These are phyloP conservation scores for Fomitopsis pinicola DNA, from an alignment of 1,284 basidiomycete genomes.

Conservation along the genomic window DNA sequence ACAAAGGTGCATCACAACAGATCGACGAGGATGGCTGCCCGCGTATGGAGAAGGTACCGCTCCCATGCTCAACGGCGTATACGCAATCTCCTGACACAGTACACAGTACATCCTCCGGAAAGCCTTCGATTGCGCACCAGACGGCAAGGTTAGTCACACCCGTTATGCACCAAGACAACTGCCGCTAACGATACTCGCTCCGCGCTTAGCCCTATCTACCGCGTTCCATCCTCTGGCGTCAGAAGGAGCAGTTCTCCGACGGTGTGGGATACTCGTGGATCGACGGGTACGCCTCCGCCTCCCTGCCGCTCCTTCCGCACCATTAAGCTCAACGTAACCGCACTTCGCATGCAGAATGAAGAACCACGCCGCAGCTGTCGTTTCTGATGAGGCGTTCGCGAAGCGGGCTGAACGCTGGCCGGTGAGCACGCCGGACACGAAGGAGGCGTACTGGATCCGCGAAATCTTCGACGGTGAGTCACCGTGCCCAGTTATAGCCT, in stretches of 20 bases:
- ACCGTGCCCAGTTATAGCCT: not conserved
- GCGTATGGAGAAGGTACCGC: conserved; percentile 85
- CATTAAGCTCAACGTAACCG: not conserved
- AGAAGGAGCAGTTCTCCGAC: conserved; percentile 99
- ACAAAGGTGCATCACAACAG: conserved; percentile 75
- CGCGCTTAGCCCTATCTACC: conserved; percentile 83
- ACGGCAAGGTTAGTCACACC: conserved; percentile 59
- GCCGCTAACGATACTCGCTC: not conserved
- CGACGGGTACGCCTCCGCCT: conserved; percentile 66
- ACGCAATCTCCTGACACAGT: not conserved
- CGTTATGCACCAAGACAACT: not conserved
- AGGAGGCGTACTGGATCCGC: conserved; percentile 95
- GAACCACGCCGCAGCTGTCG: conserved; percentile 70
- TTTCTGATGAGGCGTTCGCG: conserved; percentile 83
- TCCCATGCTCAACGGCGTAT: not conserved
- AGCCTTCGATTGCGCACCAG: conserved; percentile 89
- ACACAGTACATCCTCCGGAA: conserved; percentile 91
- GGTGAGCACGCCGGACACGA: conserved; percentile 87
- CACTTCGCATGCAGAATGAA: conserved; percentile 64
- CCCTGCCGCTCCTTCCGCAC: not conserved
- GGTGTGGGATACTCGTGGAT: conserved; percentile 99
- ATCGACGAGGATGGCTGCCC: conserved; percentile 83
- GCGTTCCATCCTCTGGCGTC: conserved; percentile 93
- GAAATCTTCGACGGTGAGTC: conserved; percentile 84
- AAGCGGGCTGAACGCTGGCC: conserved; percentile 78